These are phyloP conservation scores for Leccinum fibrillosum DNA, from an alignment of 768 basidiomycete genomes.

Conservation along the genomic window DNA sequence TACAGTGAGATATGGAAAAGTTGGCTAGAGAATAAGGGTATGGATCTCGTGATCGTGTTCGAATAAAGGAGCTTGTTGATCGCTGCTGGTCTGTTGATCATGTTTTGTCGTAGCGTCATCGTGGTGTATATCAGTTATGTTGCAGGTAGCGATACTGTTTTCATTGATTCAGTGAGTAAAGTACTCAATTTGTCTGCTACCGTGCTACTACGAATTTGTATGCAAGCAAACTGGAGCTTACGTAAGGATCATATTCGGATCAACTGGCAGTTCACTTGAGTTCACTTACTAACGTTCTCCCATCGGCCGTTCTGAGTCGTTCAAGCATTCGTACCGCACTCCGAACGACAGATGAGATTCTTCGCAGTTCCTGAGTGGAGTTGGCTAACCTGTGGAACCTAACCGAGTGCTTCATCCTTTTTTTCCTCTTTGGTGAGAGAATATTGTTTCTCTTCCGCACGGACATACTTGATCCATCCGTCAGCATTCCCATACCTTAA, in stretches of 20 bases:
- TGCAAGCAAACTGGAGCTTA: too few species aligned
- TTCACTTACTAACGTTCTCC: too few species aligned
- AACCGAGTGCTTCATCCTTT: neutral
- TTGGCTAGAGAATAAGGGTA: conserved; percentile 37
- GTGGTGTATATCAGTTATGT: too few species aligned
- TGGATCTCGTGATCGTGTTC: conserved; percentile 35
- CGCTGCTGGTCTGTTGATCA: neutral
- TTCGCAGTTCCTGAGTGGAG: neutral
- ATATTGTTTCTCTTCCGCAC: neutral
- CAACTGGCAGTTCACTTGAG: too few species aligned
- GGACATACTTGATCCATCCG: neutral
- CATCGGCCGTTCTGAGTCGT: too few species aligned
- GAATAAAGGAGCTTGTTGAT: conserved; percentile 9
- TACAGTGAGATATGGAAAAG: conserved; percentile 38
- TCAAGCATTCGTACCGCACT: neutral
- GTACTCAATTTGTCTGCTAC: too few species aligned
- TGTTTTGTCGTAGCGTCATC: neutral
- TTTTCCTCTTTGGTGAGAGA: neutral
- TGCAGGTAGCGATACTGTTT: neutral
- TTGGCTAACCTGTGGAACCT: neutral
- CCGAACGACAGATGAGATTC: too few species aligned
- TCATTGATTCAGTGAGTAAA: too few species aligned
- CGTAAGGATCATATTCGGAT: too few species aligned
- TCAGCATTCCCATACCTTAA: neutral
- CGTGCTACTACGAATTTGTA: too few species aligned